Evolutionary conservation across 2,329 filamentous ascomycete species (phyloP).

Genomic region (Ceratocystiopsis minuta): DNA sequence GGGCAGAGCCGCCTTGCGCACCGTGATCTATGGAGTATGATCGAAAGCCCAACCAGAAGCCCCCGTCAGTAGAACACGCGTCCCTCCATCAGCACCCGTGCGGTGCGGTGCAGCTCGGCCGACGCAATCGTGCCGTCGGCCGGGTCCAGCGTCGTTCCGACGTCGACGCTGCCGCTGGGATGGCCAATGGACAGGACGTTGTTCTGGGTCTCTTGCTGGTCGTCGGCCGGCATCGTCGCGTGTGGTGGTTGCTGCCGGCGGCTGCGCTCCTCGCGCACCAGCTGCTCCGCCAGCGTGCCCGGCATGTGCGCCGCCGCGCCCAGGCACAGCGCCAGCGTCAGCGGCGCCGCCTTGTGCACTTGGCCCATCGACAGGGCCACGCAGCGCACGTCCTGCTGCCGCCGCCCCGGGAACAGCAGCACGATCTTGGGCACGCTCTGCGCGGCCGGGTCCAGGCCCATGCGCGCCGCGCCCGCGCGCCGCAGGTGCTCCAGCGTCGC

Average conservation of each 20-base stretch:
- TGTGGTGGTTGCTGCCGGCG: no score
- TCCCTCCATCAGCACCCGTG: conserved; percentile 31
- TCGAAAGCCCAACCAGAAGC: no score
- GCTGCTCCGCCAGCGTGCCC: conserved; percentile 23
- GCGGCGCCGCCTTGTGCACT: conserved; percentile 24
- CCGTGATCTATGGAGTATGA: no score
- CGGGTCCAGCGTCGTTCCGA: conserved; percentile 21
- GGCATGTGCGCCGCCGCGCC: conserved; percentile 21
- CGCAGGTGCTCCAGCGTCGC: conserved; percentile 19
- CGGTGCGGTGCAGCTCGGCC: conserved; percentile 28
- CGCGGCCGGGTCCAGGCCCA: conserved; percentile 21
- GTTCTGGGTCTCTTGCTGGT: neutral
- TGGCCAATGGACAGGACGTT: conserved; percentile 20
- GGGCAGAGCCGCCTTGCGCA: no score
- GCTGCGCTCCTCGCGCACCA: conserved; percentile 10
- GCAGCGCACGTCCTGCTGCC: conserved; percentile 19
- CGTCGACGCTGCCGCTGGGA: conserved; percentile 27
- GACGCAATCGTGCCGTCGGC: conserved; percentile 21
- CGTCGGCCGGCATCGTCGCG: neutral
- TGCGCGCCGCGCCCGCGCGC: conserved; percentile 18
- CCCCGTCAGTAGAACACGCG: conserved; percentile 21
- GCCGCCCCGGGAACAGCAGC: conserved; percentile 19
- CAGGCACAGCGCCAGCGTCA: conserved; percentile 23
- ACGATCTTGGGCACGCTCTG: conserved; percentile 27
- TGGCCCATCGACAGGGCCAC: conserved; percentile 29